Percentiles rank a stretch among this genome's conserved stretches.
Conservation (phyloP, 2,329 filamentous ascomycete species). For the Xylariaceae sp. region DNA sequence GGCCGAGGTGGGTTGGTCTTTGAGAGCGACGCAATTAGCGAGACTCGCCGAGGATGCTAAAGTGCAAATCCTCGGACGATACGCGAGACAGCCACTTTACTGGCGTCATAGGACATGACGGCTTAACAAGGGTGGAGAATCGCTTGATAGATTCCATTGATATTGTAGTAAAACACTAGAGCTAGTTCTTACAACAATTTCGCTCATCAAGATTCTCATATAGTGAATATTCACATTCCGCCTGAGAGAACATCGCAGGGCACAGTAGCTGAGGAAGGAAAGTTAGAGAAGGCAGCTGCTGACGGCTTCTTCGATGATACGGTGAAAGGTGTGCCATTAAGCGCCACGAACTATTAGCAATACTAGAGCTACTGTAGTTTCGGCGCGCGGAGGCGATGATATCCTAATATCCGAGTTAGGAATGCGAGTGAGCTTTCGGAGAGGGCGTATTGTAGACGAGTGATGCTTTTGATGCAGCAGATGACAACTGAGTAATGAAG, state of each 20-base stretch:
- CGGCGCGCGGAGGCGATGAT: no score
- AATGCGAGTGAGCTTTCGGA: no score
- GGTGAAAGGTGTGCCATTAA: constrained; percentile 1
- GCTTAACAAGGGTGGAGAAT: constrained; percentile 4
- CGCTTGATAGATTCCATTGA: background rate
- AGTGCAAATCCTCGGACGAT: background rate
- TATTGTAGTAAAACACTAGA: no score
- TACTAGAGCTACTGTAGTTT: no score
- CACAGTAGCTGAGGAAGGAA: no score
- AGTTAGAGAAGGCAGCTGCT: no score
- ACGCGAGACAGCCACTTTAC: constrained; percentile 16
- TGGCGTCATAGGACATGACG: constrained; percentile 2
- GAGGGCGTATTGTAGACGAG: no score
- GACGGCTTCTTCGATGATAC: background rate
- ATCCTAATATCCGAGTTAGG: no score
- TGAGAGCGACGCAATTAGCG: constrained; percentile 1
- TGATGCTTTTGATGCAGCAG: background rate
- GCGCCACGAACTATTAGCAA: constrained; percentile 1
- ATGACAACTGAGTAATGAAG: background rate
- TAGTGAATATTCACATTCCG: no score
- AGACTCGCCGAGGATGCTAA: constrained; percentile 3
- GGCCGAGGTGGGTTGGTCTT: background rate
- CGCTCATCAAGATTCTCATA: no score
- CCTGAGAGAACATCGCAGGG: no score
- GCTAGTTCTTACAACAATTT: no score